Evolutionary conservation across 1,284 basidiomycete genomes (phyloP).

Genomic region (Apiotrichum domesticum): DNA sequence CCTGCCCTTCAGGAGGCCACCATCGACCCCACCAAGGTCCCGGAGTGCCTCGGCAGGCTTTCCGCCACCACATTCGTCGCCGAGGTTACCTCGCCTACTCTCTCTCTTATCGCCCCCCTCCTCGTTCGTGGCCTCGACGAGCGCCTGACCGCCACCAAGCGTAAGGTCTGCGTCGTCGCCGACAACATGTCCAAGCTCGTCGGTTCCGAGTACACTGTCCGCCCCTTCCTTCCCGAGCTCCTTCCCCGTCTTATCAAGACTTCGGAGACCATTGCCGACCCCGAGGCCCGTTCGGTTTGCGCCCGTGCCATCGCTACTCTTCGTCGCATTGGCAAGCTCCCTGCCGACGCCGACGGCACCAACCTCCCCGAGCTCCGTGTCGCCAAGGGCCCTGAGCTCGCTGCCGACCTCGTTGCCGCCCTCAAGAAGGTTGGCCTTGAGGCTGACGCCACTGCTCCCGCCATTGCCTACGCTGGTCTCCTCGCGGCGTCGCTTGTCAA

Average conservation of each 20-base stretch:
- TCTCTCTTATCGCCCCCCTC: conserved; percentile 98
- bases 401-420: conserved; percentile 61
- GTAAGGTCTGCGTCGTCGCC: conserved; percentile 92
- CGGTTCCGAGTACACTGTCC: conserved; percentile 88
- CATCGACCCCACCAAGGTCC: conserved; percentile 98
- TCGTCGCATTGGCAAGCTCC: conserved; percentile 84
- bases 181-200: conserved; percentile 99
- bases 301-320: conserved; percentile 85
- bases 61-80: conserved; percentile 99
- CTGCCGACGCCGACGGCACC: conserved; percentile 72
- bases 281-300: conserved; percentile 86
- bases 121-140: conserved; percentile 91
- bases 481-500: conserved; percentile 82
- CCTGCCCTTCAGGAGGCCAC: conserved; percentile 59
- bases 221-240: conserved; percentile 92
- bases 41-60: conserved; percentile 90
- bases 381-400: conserved; percentile 62
- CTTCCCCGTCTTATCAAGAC: conserved; percentile 93
- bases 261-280: conserved; percentile 84
- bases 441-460: conserved; percentile 56
- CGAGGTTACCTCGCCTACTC: conserved; percentile 97
- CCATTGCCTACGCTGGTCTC: conserved; percentile 65
- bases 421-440: conserved; percentile 78
- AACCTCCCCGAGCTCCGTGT: conserved; percentile 77
- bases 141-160: conserved; percentile 91